Conservation (phyloP, 192 early-diverging fungal genomes). For the Chytriomyces sp. region DNA sequence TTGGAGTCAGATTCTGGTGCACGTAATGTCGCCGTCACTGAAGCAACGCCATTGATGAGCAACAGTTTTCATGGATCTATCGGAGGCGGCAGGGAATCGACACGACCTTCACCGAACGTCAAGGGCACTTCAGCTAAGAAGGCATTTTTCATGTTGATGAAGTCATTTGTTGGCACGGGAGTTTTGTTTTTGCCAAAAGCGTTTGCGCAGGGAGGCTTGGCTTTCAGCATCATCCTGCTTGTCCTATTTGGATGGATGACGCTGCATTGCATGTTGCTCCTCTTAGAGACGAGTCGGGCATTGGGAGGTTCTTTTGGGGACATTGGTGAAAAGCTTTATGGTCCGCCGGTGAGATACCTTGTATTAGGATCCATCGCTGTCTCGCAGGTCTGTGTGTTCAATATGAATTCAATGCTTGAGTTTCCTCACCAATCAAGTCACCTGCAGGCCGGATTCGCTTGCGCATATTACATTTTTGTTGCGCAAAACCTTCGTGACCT, state of each 20-base stretch:
- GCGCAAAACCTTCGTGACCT: slow-evolving; percentile 78
- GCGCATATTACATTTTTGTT: slow-evolving; percentile 87
- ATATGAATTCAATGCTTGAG: neutral
- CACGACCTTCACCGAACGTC: slow-evolving; percentile 34
- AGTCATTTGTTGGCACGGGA: slow-evolving; percentile 68
- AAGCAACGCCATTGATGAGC: slow-evolving; percentile 40
- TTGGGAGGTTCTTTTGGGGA: slow-evolving; percentile 61
- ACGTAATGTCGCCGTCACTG: slow-evolving; percentile 3
- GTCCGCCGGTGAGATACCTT: slow-evolving; percentile 41
- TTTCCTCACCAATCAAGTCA: neutral
- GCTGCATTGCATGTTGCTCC: slow-evolving; percentile 57
- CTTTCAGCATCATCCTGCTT: slow-evolving; percentile 47
- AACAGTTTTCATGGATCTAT: neutral
- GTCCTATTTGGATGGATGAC: slow-evolving; percentile 53
- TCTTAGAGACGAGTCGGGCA: slow-evolving; percentile 48
- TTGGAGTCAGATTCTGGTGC: slow-evolving; percentile 1
- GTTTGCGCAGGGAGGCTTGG: slow-evolving; percentile 58
- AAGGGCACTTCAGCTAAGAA: slow-evolving; percentile 53
- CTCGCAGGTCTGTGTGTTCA: slow-evolving; percentile 46
- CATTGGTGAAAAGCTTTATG: slow-evolving; percentile 56
- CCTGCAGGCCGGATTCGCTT: slow-evolving; percentile 84
- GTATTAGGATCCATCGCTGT: slow-evolving; percentile 55
- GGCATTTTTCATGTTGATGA: slow-evolving; percentile 60
- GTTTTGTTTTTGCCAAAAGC: slow-evolving; percentile 66
- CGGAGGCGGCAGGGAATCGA: slow-evolving; percentile 33